These are phyloP conservation scores for Fraxinus baroniana DNA, from an alignment of 305 asterid species.

Conservation along the genomic window DNA sequence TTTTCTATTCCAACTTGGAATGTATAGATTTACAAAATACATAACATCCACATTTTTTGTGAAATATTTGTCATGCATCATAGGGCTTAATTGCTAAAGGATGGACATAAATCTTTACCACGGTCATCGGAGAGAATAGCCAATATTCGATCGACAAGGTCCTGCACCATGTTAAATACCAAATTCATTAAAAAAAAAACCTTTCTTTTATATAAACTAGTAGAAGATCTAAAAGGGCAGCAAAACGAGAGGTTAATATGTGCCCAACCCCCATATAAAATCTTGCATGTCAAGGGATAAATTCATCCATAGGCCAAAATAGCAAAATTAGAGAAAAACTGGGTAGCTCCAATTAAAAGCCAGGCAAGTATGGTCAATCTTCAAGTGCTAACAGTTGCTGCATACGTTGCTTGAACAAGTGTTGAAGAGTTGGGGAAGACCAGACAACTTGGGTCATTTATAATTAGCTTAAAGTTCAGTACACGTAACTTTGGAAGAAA, in stretches of 20 bases:
- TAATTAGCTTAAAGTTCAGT: not conserved
- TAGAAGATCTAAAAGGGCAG: constrained; percentile 6
- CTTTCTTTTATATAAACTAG: not conserved
- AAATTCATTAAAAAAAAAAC: not conserved
- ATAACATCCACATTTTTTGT: not conserved
- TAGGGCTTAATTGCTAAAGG: not conserved
- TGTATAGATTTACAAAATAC: not conserved
- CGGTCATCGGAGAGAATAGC: constrained; percentile 73
- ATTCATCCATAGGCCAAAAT: not conserved
- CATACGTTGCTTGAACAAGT: not conserved
- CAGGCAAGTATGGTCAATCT: not conserved
- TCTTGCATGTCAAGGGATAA: not conserved
- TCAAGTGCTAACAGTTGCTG: not conserved
- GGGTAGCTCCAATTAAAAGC: not conserved
- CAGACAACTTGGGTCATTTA: constrained; percentile 7
- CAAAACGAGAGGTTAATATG: not conserved
- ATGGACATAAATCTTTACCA: constrained; percentile 46
- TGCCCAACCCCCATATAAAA: not conserved
- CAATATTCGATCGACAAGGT: constrained; percentile 90
- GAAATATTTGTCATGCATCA: not conserved
- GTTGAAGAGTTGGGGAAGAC: not conserved
- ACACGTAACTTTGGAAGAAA: not conserved
- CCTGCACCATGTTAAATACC: constrained; percentile 46
- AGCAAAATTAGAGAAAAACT: not conserved
- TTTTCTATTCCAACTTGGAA: not conserved